Evolutionary conservation across 2,329 filamentous ascomycete species (phyloP), one percentile per base, ranked within the genome.

Genomic region (Stagonosporopsis chrysanthemi): DNA sequence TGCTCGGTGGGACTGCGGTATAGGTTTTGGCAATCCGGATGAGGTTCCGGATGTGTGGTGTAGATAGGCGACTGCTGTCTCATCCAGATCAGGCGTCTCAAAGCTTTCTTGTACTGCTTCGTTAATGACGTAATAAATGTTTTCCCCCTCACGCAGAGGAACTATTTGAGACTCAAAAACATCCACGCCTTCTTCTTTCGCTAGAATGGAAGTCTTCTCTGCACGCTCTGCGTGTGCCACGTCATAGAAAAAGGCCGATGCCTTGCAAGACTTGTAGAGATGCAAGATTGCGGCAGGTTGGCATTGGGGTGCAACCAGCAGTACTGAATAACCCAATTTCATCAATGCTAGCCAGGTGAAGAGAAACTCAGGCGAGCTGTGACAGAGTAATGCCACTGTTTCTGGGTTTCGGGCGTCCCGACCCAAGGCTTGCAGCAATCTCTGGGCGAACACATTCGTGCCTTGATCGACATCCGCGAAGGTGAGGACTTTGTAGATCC

Each of bases 1-100:
- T 11, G 79, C 83, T 42, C 78, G 78, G 65, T 88, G 84, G 1
- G 78, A 80, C 56, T 89, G 86, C 0, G 81, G 79, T 1, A 89
- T 87, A 0, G 85, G 84, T 56, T 89, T 89, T 0, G 87, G 86
- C 1, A 86, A 69, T 0, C 86, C 86, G 0, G 83, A 84, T 0
- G 86, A 88, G 2, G 87, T 89, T 0, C 86, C 87, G 0, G 87
- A 89, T 0, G 86, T 88, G 64, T 89, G 86, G 61, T 84, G 82
- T 23, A 87, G 75, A 67, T 87, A 88, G 0, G 86, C 86, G 14
- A 82, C 68, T 12, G 83, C 79, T 1, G 63, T 62, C 7, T 74
- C 69, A 7, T 67, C 58, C 22, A 61, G 36, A 19, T 53, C 35
- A 8, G 62, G 56, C 22, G 59, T 41, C 5, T 61, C 54, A 36